Conservation (phyloP, 805 yeast species). For the Candida koratica region DNA sequence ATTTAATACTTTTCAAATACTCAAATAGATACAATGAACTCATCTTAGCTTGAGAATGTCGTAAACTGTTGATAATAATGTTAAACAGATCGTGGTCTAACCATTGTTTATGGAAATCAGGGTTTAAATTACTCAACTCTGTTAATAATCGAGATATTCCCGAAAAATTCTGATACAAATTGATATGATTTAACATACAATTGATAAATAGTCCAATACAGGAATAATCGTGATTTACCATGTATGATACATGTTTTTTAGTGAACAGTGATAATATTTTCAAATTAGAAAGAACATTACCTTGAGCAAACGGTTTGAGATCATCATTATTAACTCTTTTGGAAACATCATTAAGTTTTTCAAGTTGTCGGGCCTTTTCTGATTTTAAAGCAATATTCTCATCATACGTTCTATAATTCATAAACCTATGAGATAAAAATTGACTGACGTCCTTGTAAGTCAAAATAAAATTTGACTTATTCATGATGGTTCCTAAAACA, state of each 20-base stretch:
- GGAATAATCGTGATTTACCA: constrained; percentile 13
- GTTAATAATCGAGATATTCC: constrained; percentile 24
- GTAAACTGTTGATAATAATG: constrained; percentile 26
- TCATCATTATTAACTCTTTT: constrained; percentile 24
- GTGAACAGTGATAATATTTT: constrained; percentile 22
- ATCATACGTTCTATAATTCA: constrained; percentile 24
- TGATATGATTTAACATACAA: constrained; percentile 34
- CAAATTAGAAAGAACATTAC: constrained; percentile 32
- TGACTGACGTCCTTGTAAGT: constrained; percentile 28
- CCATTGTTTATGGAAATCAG: constrained; percentile 20
- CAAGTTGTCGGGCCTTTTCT: constrained; percentile 13
- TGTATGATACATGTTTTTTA: constrained; percentile 21
- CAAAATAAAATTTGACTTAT: constrained; percentile 14
- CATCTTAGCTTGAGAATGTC: constrained; percentile 25
- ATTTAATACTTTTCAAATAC: constrained; percentile 16
- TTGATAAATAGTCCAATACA: constrained; percentile 30
- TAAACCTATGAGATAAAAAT: constrained; percentile 27
- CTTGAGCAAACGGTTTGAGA: constrained; percentile 23
- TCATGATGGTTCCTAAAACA: constrained; percentile 26
- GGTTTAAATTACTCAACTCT: constrained; percentile 17
- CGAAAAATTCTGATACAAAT: constrained; percentile 31
- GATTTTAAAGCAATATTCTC: constrained; percentile 19
- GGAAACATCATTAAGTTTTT: constrained; percentile 15
- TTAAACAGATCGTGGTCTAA: constrained; percentile 28
- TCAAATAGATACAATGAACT: constrained; percentile 24